Conservation (phyloP, 2,329 filamentous ascomycete species). For the Taxawa tesnikishii region DNA sequence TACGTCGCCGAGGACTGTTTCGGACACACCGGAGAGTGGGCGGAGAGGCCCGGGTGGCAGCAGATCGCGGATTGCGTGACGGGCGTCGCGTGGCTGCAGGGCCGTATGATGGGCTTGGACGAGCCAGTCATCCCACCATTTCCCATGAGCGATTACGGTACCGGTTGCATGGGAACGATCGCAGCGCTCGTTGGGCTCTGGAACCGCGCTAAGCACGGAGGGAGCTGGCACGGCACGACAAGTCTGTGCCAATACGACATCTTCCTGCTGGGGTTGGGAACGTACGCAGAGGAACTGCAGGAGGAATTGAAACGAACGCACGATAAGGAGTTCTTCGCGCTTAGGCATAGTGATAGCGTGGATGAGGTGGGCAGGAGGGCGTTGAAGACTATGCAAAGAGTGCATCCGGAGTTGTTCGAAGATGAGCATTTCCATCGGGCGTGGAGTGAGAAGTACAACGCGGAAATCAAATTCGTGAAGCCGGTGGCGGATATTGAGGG, state of each 20-base stretch:
- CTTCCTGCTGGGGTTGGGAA: slow-evolving; percentile 48
- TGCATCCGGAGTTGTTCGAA: slow-evolving; percentile 43
- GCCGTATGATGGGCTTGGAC: slow-evolving; percentile 46
- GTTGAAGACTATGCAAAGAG: slow-evolving; percentile 40
- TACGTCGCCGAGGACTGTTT: slow-evolving; percentile 42
- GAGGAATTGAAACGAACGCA: slow-evolving; percentile 17
- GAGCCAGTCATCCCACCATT: slow-evolving; percentile 56
- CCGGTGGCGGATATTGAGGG: slow-evolving; percentile 34
- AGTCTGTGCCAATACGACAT: slow-evolving; percentile 59
- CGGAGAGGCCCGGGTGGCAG: slow-evolving; percentile 38
- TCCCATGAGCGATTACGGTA: slow-evolving; percentile 52
- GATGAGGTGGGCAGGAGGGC: slow-evolving; percentile 52
- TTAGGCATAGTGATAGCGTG: slow-evolving; percentile 51
- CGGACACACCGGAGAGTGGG: slow-evolving; percentile 38
- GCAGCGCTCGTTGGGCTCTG: slow-evolving; percentile 53
- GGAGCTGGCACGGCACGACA: slow-evolving; percentile 53
- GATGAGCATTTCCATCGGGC: slow-evolving; percentile 35
- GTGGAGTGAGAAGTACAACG: slow-evolving; percentile 31
- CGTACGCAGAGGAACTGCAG: slow-evolving; percentile 33
- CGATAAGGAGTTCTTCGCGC: slow-evolving; percentile 40
- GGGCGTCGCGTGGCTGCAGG: slow-evolving; percentile 50
- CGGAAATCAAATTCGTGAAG: slow-evolving; percentile 35
- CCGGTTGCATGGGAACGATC: slow-evolving; percentile 59
- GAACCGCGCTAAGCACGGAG: slow-evolving; percentile 48
- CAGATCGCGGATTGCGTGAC: slow-evolving; percentile 37